Percentiles rank a stretch among this genome's conserved stretches.
Conservation (phyloP, 1,139 yeast species). For the Komagataea norvegica region DNA sequence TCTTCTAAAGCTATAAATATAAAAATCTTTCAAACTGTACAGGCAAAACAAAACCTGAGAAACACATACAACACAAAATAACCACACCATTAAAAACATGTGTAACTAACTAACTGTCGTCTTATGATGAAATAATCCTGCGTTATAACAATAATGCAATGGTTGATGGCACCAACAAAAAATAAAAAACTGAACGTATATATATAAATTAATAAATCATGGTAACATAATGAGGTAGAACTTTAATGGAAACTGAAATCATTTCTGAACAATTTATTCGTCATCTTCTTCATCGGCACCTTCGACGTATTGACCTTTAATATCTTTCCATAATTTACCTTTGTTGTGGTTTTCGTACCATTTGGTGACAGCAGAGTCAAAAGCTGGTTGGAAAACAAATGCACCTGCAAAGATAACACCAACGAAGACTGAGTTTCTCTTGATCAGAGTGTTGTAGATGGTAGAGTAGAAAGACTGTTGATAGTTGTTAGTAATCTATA, state of each 20-base stretch:
- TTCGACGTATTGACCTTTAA: slow-evolving; percentile 60
- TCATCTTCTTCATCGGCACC: slow-evolving; percentile 50
- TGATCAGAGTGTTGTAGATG: slow-evolving; percentile 68
- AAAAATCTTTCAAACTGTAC: neutral
- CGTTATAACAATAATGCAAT: too few relatives aligned
- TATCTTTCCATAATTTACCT: slow-evolving; percentile 97
- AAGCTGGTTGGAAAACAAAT: slow-evolving; percentile 83
- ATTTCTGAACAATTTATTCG: slow-evolving; percentile 33
- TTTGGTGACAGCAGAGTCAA: slow-evolving; percentile 70
- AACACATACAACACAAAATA: slow-evolving; percentile 1
- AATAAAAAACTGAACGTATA: slow-evolving; percentile 1
- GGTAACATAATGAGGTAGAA: slow-evolving; percentile 2
- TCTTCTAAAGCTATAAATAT: neutral
- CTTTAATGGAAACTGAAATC: neutral
- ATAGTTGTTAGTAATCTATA: slow-evolving; percentile 2
- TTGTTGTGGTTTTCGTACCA: slow-evolving; percentile 87
- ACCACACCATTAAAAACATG: neutral
- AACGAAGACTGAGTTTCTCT: slow-evolving; percentile 90
- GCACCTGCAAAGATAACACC: slow-evolving; percentile 83
- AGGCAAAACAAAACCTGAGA: neutral
- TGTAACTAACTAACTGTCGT: neutral
- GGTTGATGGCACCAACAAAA: neutral
- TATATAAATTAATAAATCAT: slow-evolving; percentile 1
- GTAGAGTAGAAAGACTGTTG: slow-evolving; percentile 42
- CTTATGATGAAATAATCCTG: too few relatives aligned